Evolutionary conservation across 176 grass and related monocot species (phyloP), one percentile per base, ranked within the genome.

Genomic region (Aegilops umbellulata): DNA sequence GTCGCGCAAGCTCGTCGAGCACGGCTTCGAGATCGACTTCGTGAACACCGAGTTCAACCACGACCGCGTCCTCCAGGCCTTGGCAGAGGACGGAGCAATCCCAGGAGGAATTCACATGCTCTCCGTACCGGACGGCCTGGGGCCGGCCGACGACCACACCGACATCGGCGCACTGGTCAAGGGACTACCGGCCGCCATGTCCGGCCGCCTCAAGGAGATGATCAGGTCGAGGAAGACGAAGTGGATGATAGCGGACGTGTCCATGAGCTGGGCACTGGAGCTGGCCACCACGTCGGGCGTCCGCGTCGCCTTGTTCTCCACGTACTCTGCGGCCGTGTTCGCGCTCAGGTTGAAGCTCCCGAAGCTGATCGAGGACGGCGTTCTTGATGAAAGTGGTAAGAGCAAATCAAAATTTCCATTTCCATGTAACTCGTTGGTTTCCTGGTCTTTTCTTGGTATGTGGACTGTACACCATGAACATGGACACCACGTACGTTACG

Each of bases 1-100:
- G 23, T 89, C 91, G 27, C 86, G 83, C 12, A 69, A 61, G 80
- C 87, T 95, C 34, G 67, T 80, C 13, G 72, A 74, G 4, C 87
- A 86, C 25, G 94, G 89, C 24, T 83, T 95, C 27, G 85, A 86
- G 66, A 57, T 93, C 69, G 78, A 88, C 60, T 91, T 93, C 10
- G 20, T 91, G 65, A 93, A 93, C 86, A 95, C 91, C 0, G 84
- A 93, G 76, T 97, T 94, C 85, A 90, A 92, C 82, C 79, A 94
- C 5, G 20, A 31, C 9, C 69, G 89, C 58, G 82, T 95, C 39
- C 42, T 88, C 51, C 51, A 76, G 55, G 66, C 85, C 75, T 82
- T 92, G 23, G 42, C 72, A 32, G 79, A 94, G 69, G 64, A 76
- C 73, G 84, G 42, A 76, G 38, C 41, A 4, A 55, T 88, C 42